Conservation (phyloP, 306 rosid species). For the Parietaria judaica region DNA sequence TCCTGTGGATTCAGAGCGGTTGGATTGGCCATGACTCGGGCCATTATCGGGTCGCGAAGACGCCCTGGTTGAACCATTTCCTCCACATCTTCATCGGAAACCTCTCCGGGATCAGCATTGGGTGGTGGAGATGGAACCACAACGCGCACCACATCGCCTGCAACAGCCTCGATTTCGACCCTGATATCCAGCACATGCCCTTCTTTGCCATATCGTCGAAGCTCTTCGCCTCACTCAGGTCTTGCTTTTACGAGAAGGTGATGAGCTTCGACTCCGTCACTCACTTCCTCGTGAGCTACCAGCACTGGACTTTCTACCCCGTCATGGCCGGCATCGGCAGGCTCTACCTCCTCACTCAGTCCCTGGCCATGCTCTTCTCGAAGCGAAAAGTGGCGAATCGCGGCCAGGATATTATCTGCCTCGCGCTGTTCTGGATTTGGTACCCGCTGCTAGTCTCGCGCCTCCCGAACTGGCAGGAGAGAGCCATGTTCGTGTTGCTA, state of each 20-base stretch:
- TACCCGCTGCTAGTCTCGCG: constrained; percentile 51
- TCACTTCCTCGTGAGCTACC: constrained; percentile 58
- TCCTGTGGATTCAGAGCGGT: constrained; percentile 61
- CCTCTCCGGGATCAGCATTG: constrained; percentile 66
- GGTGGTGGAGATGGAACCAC: constrained; percentile 80
- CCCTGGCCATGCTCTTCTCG: constrained; percentile 34
- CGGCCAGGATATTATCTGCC: constrained; percentile 40
- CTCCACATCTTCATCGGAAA: constrained; percentile 58
- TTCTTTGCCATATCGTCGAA: constrained; percentile 53
- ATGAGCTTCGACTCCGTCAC: constrained; percentile 41
- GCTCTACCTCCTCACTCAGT: constrained; percentile 50
- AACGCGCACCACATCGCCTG: constrained; percentile 66
- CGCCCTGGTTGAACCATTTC: constrained; percentile 21
- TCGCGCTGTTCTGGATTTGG: constrained; percentile 67
- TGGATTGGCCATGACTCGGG: constrained; percentile 79
- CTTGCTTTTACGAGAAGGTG: constrained; percentile 42
- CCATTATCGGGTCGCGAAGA: constrained; percentile 43
- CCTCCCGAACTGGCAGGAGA: constrained; percentile 51
- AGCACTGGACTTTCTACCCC: constrained; percentile 72
- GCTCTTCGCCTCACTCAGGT: constrained; percentile 42
- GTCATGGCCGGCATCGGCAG: constrained; percentile 58
- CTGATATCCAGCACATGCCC: constrained; percentile 67
- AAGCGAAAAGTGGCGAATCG: constrained; percentile 41
- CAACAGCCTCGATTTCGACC: constrained; percentile 67
- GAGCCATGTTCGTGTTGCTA: constrained; percentile 41